Evolutionary conservation across 768 basidiomycete genomes (phyloP), one percentile per base, ranked within the genome.

Genomic region (Cyclocybe aegerita): DNA sequence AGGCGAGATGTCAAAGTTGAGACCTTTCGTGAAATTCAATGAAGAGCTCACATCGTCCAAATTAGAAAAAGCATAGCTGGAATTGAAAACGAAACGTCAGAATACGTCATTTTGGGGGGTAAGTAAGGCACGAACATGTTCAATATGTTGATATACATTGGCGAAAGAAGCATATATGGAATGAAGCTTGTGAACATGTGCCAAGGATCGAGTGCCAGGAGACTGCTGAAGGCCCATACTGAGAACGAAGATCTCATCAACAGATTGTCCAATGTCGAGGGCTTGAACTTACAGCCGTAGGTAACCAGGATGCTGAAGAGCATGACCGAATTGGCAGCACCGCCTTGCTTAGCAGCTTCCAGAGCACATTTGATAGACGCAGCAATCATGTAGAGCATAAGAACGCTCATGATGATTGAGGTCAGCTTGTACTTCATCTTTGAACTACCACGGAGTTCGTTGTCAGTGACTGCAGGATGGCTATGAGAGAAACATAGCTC

Each of bases 181-280:
- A 86, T 58, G 62, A 94, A 93, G 60, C 90, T 93, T 7, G 95
- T 98, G 55, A 97, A 42, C 74, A 98, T 84, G 69, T 98, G 96
- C 92, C 93, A 95, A 4, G 97, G 95, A 67, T 99, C 97, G 50
- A 95, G 81, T 0, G 93, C 91, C 36, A 98, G 71, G 35, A 97
- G 56, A 53, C 88, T 87, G 39, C 89, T 80, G 33, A 87, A 71
- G 4, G 88, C 73, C 67, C 90, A 97, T 35, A 90, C 86, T 86
- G 48, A n/a, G 41, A 23, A 45, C 14, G 23, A 14, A n/a, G 29
- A 39, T 10, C 16, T 16, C 11, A n/a, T 16, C 37, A n/a, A 36
- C 10, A 51, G 36, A 51, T 43, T 30, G 9, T 32, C 33, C 16
- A 39, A 36, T 4, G 39, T 46, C n/a, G 40, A 17, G 4, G 23